phyloP scores from a whole-genome alignment of 805 yeast species.

The Teunomyces lycoperdinae region DNA sequence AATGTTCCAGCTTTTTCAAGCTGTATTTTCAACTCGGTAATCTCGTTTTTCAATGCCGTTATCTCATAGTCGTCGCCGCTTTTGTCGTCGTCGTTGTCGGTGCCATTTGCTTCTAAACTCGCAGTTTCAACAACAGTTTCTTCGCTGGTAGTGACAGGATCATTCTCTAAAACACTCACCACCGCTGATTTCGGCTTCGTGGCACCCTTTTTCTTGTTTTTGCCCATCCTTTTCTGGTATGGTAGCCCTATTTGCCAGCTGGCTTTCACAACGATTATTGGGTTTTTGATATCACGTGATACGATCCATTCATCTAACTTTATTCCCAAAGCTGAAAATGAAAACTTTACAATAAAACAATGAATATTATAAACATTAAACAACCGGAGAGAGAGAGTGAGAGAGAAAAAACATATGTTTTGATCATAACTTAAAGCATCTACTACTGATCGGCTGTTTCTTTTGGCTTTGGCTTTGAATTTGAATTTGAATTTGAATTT shows the following conservation, averaged over 20 bases:
- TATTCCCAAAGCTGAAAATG: not conserved
- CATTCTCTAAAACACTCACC: constrained; percentile 3
- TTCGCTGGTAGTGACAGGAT: not conserved
- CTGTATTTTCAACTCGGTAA: constrained; percentile 6
- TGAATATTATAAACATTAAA: not conserved
- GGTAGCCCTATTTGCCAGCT: not conserved
- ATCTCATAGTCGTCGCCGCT: not conserved
- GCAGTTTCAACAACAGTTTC: not conserved
- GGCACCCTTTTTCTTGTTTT: constrained; percentile 19
- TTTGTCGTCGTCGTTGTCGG: not conserved
- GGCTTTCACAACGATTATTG: not conserved
- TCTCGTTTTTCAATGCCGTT: constrained; percentile 6
- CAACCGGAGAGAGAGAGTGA: not conserved
- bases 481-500: no score
- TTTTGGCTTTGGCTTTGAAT: not conserved
- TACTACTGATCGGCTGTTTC: no score
- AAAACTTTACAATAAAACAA: not conserved
- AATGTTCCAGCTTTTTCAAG: constrained; percentile 6
- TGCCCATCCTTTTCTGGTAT: constrained; percentile 13
- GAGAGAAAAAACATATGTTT: no score
- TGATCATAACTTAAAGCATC: no score
- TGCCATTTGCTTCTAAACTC: not conserved
- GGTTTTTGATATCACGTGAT: not conserved
- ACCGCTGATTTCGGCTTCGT: constrained; percentile 16
- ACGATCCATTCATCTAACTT: not conserved